Evolutionary conservation across 1,284 basidiomycete species (phyloP).

Genomic region (Marasmius sp.): DNA sequence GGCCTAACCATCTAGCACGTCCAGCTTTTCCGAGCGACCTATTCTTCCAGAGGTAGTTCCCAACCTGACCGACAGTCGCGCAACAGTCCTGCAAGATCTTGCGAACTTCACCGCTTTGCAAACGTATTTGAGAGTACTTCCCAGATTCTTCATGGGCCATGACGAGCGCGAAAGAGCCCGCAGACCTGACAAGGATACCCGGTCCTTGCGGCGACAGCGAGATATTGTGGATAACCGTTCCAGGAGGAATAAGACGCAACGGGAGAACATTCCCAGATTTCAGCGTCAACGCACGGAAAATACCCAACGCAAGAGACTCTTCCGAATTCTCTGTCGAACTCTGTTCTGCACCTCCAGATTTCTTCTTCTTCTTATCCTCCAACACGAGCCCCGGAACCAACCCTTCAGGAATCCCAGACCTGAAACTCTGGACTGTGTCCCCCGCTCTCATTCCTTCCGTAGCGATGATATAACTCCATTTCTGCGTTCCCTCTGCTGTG

Average conservation of each 20-base stretch:
- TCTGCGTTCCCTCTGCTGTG: constrained; percentile 44
- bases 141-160: constrained; percentile 71
- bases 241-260: constrained; percentile 87
- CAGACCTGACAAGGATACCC: constrained; percentile 85
- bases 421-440: constrained; percentile 86
- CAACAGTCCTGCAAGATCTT: constrained; percentile 81
- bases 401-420: constrained; percentile 77
- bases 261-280: constrained; percentile 95
- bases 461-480: constrained; percentile 89
- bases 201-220: constrained; percentile 77
- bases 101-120: constrained; percentile 93
- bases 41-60: constrained; percentile 90
- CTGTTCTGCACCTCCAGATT: constrained; percentile 13
- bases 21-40: constrained; percentile 91
- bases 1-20: constrained; percentile 85
- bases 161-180: constrained; percentile 86
- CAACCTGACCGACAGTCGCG: constrained; percentile 91
- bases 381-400: constrained; percentile 66
- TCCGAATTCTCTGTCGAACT: constrained; percentile 35
- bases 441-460: constrained; percentile 89
- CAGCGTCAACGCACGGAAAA: constrained; percentile 83
- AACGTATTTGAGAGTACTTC: constrained; percentile 79
- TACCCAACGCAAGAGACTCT: constrained; percentile 78
- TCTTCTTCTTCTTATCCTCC: constrained; percentile 21
- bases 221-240: constrained; percentile 89